Conservation (phyloP, 495 filamentous ascomycete species). For the Cladorrhinum samala region DNA sequence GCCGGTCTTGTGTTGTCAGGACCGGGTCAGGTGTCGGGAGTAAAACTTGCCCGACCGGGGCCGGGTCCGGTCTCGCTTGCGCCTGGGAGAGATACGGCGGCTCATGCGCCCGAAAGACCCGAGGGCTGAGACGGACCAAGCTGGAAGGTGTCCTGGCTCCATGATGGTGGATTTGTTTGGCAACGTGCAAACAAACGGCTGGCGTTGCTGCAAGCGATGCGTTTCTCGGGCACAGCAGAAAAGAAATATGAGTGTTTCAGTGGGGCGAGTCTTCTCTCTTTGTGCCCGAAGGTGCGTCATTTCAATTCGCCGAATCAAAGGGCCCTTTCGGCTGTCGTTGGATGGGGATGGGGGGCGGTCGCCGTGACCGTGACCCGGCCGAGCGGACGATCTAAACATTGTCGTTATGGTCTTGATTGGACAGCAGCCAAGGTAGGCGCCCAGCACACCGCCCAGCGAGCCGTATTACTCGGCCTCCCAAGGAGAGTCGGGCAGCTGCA, state of each 20-base stretch:
- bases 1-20: constrained; percentile 11
- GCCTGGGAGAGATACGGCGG: not conserved
- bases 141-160: not conserved
- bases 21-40: constrained; percentile 1
- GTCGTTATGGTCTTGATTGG: constrained; percentile 11
- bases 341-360: constrained; percentile 14
- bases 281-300: constrained; percentile 6
- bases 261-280: constrained; percentile 1
- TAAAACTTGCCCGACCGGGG: constrained; percentile 8
- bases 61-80: constrained; percentile 12
- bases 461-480: constrained; percentile 7
- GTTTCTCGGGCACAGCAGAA: constrained; percentile 15
- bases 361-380: constrained; percentile 16
- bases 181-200: constrained; percentile 5
- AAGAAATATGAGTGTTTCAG: not conserved
- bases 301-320: constrained; percentile 5
- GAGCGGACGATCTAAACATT: constrained; percentile 5
- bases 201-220: constrained; percentile 4
- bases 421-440: constrained; percentile 9
- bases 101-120: not conserved
- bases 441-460: constrained; percentile 8
- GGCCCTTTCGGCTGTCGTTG: constrained; percentile 10
- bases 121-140: not conserved
- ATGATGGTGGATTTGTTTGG: not conserved
- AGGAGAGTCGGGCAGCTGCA: constrained; percentile 6